Base-by-base conservation (phyloP, 2,329 filamentous ascomycete genomes). In the Salinomyces thailandicus region DNA sequence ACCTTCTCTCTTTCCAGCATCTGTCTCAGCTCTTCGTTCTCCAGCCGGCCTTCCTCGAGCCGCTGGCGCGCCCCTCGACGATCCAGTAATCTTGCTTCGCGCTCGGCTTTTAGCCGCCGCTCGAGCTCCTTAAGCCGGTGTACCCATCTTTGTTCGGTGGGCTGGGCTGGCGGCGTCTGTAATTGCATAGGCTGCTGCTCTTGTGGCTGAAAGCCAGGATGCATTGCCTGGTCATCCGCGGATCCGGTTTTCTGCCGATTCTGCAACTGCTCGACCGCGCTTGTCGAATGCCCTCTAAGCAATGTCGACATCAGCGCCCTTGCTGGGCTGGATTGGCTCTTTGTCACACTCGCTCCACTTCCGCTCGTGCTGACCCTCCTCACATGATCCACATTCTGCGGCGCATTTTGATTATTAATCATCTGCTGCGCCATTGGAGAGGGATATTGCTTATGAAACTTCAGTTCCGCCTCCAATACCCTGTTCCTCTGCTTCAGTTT, bases 121-220 rank as follows among this genome's bases (percentile, higher is more conserved):
- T 98, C 91, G 48, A 96, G 67, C 55, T 96, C 87, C 39, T 85
- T 77, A 20, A 96, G 68, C 5, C 91, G 69, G 45, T 93, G 75
- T 46, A 93, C 77, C 85, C 85, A 94, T 48, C 81, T 76, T 46
- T 83, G 79, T 49, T 89, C 81, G 26, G 67, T 68, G 2, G 65
- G 63, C 33, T 66, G 60, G 18, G 62, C 49, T 4, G 60, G 58
- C 5, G 56, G 53, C 6, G 56, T 52, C 16, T 31, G 14, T 9
- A 43, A 47, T 0, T 55, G 41, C 67, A 72, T 15, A 67, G 73
- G 19, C 69, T 76, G 11, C 18, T 33, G 31, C n/a, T 32, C 33
- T n/a, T 26, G 22, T 13, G 30, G 18, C 2, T 16, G 13, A 26
- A 9, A 26, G 22, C 22, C 22, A 2, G 22, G 22, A 26, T 26